Conservation (phyloP, 208 protist species). For the Wallacemonas sp. region DNA sequence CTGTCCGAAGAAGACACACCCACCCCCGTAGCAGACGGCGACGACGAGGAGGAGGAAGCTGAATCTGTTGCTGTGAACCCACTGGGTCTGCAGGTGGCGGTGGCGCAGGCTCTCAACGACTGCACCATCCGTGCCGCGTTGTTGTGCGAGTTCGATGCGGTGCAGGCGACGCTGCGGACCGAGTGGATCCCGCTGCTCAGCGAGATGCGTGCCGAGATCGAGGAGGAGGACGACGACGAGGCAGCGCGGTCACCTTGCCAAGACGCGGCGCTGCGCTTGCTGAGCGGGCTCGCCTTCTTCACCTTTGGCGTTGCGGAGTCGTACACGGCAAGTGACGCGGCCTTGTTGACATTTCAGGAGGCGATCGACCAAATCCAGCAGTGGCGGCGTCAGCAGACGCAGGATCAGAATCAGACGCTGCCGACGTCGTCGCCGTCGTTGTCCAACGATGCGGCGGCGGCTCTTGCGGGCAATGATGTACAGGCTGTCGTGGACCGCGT, state of each 20-base stretch:
- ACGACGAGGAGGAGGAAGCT: constrained; percentile 2
- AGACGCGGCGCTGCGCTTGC: neutral
- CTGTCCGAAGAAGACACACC: too few species aligned
- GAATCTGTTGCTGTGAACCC: too few species aligned
- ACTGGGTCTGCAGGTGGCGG: constrained; percentile 9
- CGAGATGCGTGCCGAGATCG: constrained; percentile 8
- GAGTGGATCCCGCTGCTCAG: neutral
- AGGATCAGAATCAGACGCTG: too few species aligned
- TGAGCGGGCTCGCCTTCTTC: constrained; percentile 17
- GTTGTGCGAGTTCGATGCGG: constrained; percentile 21
- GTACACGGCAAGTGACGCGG: neutral
- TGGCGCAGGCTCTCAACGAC: constrained; percentile 22
- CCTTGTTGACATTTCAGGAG: constrained; percentile 17
- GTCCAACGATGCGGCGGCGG: too few species aligned
- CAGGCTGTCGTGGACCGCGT: constrained; percentile 23
- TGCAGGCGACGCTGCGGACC: constrained; percentile 12
- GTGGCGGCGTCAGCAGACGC: too few species aligned
- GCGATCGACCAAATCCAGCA: constrained; percentile 18
- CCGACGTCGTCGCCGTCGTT: too few species aligned
- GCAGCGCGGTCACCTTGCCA: neutral
- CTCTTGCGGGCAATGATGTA: neutral
- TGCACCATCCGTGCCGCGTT: constrained; percentile 16
- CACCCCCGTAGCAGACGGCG: too few species aligned
- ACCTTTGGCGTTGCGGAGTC: constrained; percentile 11
- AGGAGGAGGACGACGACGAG: neutral